Percentiles rank a stretch among this genome's conserved stretches.
Evolutionary conservation across 1,284 basidiomycete species (phyloP).

Genomic region (Irpex lacteus): DNA sequence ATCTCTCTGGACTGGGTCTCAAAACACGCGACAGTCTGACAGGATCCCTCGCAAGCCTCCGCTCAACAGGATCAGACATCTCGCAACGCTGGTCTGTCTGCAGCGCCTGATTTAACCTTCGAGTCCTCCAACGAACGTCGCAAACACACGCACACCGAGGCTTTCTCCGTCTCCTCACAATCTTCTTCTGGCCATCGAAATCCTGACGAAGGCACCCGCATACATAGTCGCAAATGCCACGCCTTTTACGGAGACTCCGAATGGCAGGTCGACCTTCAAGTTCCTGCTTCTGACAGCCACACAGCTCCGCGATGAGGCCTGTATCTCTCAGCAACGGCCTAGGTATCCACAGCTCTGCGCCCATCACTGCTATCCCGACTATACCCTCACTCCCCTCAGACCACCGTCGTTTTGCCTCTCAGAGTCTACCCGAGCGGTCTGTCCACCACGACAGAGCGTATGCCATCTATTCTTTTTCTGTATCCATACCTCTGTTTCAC

Average conservation of each 20-base stretch:
- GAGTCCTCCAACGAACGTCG: conserved; percentile 2
- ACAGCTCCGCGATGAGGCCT: neutral
- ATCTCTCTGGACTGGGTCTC: neutral
- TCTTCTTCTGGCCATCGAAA: neutral
- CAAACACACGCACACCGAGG: conserved; percentile 1
- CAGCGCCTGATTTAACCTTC: conserved; percentile 7
- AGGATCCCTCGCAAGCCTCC: neutral
- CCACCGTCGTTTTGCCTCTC: neutral
- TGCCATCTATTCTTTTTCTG: neutral
- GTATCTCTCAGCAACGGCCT: neutral
- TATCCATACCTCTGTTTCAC: neutral
- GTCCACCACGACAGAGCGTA: neutral
- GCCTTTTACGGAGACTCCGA: conserved; percentile 13
- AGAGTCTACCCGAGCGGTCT: neutral
- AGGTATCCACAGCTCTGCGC: neutral
- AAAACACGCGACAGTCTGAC: neutral
- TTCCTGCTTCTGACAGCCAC: neutral
- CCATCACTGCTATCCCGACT: neutral
- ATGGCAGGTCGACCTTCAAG: conserved; percentile 1
- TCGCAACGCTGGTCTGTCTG: neutral
- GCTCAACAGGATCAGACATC: neutral
- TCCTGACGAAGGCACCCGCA: conserved; percentile 1
- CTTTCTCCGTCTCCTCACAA: conserved; percentile 3
- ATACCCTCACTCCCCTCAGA: neutral
- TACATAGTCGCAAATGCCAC: conserved; percentile 9